These are phyloP conservation scores for Mimosa pudica DNA, from an alignment of 306 rosid genomes.

Conservation along the genomic window DNA sequence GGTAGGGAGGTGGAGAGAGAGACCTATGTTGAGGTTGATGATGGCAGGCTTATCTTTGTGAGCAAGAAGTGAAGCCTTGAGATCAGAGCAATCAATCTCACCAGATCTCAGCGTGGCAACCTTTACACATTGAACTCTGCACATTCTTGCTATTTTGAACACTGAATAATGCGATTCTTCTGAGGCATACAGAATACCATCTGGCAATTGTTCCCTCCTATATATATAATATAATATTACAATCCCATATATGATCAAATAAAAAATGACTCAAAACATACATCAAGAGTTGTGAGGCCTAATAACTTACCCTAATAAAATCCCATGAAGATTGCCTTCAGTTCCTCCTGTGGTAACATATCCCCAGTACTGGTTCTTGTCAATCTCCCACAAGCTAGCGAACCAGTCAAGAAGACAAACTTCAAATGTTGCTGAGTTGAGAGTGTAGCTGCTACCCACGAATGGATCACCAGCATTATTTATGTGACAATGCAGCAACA, in stretches of 20 bases:
- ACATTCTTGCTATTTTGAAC: slow-evolving; percentile 1
- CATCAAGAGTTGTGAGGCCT: neutral
- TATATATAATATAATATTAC: neutral
- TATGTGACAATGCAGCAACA: slow-evolving; percentile 66
- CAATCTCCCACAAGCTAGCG: neutral
- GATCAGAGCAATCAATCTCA: neutral
- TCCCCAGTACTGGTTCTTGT: neutral
- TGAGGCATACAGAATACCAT: neutral
- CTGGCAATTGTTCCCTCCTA: neutral
- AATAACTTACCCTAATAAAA: neutral
- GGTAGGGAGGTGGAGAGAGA: neutral
- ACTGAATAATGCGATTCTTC: neutral
- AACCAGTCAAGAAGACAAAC: slow-evolving; percentile 5
- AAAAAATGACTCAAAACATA: neutral
- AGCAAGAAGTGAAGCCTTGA: neutral
- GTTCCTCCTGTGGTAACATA: neutral
- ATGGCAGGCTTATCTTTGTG: neutral
- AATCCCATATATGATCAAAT: neutral
- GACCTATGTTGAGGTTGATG: neutral
- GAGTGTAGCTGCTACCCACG: slow-evolving; percentile 36
- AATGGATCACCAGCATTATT: slow-evolving; percentile 74
- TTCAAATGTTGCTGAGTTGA: neutral
- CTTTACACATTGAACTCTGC: neutral
- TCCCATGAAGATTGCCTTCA: slow-evolving; percentile 10
- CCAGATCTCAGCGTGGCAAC: neutral